phyloP scores from a whole-genome alignment of 1,284 basidiomycete species.

The Sporisorium exsertum region DNA sequence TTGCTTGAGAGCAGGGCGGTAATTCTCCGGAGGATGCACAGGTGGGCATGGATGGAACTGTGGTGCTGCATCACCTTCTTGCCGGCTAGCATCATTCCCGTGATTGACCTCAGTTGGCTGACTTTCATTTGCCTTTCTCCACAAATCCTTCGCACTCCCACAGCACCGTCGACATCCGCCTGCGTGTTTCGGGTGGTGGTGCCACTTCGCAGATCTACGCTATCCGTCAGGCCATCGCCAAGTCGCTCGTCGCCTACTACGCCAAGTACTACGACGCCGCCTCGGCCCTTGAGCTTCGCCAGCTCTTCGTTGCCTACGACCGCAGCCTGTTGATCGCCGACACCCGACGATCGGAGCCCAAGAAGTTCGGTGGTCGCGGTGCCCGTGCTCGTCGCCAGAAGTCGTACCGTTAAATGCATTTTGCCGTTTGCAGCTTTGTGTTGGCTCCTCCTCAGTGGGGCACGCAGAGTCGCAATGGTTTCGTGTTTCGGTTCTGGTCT shows the following conservation, averaged over 20 bases:
- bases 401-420: conserved; percentile 52
- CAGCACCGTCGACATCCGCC: conserved; percentile 85
- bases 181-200: conserved; percentile 98
- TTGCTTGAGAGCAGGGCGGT: neutral
- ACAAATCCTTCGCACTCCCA: neutral
- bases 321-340: conserved; percentile 95
- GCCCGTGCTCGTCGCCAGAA: conserved; percentile 70
- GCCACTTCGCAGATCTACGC: conserved; percentile 99
- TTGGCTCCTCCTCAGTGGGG: neutral
- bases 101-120: conserved; percentile 2
- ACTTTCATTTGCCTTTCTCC: conserved; percentile 1
- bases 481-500: conserved; percentile 36
- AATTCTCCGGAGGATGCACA: neutral
- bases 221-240: conserved; percentile 98
- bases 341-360: conserved; percentile 97
- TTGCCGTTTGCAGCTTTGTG: neutral
- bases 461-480: conserved; percentile 5
- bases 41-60: neutral
- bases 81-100: neutral
- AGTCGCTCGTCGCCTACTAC: conserved; percentile 95
- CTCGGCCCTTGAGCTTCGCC: conserved; percentile 75
- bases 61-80: conserved; percentile 1
- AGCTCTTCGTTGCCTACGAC: conserved; percentile 70
- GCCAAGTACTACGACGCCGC: conserved; percentile 99
- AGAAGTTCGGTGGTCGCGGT: conserved; percentile 77